Percentiles rank a stretch among this genome's conserved stretches.
Conservation (phyloP, 139 green algal species). For the Pedinophyceae sp. region DNA sequence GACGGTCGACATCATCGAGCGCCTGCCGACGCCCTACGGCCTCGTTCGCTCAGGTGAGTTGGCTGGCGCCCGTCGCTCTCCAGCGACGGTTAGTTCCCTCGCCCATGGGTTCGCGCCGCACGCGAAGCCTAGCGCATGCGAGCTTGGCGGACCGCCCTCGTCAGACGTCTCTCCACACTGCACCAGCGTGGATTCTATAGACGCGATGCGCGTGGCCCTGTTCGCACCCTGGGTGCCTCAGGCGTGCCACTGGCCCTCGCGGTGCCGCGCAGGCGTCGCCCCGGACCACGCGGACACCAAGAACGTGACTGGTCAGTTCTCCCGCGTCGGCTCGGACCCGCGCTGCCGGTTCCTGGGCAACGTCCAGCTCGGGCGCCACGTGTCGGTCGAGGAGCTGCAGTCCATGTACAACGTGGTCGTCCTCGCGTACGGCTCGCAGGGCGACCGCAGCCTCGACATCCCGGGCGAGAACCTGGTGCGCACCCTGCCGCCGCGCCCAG, state of each 20-base stretch:
- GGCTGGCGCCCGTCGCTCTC: background rate
- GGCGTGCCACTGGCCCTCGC: too few species aligned
- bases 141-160: too few species aligned
- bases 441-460: constrained; percentile 55
- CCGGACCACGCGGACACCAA: constrained; percentile 93
- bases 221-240: too few species aligned
- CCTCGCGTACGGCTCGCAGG: constrained; percentile 66
- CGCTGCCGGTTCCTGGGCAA: constrained; percentile 64
- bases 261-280: constrained; percentile 55
- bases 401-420: constrained; percentile 52
- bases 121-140: too few species aligned
- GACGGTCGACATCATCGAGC: constrained; percentile 45
- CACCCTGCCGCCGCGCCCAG: too few species aligned
- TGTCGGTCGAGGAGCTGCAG: constrained; percentile 49
- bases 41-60: constrained; percentile 72
- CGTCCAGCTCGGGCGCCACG: constrained; percentile 48
- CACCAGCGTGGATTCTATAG: too few species aligned
- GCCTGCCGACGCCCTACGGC: constrained; percentile 81
- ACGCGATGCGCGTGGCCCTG: too few species aligned
- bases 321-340: constrained; percentile 23
- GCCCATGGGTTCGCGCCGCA: too few species aligned
- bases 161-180: too few species aligned
- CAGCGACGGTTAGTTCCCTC: background rate
- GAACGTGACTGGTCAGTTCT: constrained; percentile 86
- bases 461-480: constrained; percentile 42